phyloP scores from a whole-genome alignment of 371 early-diverging fungal species.

The Lichtheimia ramosa region DNA sequence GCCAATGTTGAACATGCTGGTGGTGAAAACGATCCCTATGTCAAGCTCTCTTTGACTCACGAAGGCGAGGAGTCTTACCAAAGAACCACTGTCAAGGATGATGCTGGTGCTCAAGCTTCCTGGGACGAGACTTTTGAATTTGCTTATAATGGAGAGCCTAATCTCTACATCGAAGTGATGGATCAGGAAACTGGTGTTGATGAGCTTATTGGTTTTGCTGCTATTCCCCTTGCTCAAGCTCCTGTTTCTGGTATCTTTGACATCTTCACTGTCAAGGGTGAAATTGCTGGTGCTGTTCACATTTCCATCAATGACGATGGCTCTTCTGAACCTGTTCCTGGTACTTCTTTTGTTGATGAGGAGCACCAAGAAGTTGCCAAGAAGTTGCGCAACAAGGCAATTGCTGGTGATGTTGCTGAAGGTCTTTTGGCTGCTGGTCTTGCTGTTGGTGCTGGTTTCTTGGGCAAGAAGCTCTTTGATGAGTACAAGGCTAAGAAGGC shows the following conservation, averaged over 20 bases:
- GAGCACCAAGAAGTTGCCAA: conserved; percentile 47
- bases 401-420: conserved; percentile 44
- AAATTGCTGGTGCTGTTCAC: conserved; percentile 47
- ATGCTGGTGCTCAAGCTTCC: conserved; percentile 48
- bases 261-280: conserved; percentile 45
- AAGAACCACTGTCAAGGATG: conserved; percentile 54
- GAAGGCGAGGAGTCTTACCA: conserved; percentile 45
- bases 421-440: conserved; percentile 46
- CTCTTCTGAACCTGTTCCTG: conserved; percentile 28
- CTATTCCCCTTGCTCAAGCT: conserved; percentile 60
- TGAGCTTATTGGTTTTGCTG: conserved; percentile 56
- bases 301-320: conserved; percentile 37
- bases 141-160: conserved; percentile 44
- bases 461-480: conserved; percentile 49
- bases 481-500: conserved; percentile 35
- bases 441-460: conserved; percentile 50
- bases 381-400: conserved; percentile 41
- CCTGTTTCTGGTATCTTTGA: conserved; percentile 51
- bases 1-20: conserved; percentile 35
- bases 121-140: conserved; percentile 58
- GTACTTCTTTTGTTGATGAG: conserved; percentile 45
- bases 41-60: conserved; percentile 50
- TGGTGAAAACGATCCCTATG: conserved; percentile 59
- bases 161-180: conserved; percentile 57
- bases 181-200: conserved; percentile 51